Evolutionary conservation across 306 rosid genomes (phyloP), one percentile per base, ranked within the genome.

Genomic region (Alnus rubra): DNA sequence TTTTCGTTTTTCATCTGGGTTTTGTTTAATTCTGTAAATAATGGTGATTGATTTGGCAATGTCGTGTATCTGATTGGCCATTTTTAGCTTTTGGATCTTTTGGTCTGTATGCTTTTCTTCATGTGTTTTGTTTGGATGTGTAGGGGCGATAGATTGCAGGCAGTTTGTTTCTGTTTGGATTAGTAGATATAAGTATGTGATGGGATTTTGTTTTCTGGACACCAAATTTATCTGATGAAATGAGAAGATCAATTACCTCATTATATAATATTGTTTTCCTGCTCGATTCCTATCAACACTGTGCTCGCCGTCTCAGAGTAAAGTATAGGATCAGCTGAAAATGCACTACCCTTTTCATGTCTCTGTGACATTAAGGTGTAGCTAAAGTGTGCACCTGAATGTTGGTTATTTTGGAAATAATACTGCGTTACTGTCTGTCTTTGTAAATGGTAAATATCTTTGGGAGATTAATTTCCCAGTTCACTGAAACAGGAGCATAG

Each of bases 1-100:
- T 35, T 28, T 60, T 11, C 2, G 39, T 23, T 64, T 35, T 35
- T 58, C 30, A 19, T 23, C 64, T 23, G 64, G 33, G 33, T 58
- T 58, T 58, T 19, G 14, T 58, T 12, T 53, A 4, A 15, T 12
- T 12, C 5, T 62, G 18, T 62, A 35, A 65, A 37, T 39, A 19
- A 7, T 65, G 48, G 49, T 65, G 50, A 39, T 39, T 67, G 30
- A 67, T 67, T 67, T 67, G 13, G 49, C 31, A 67, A 67, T 67
- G 15, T 18, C 18, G 28, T 67, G 9, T 9, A 67, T 62, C 7
- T 67, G 28, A 16, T 67, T 39, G 50, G 37, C 13, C 71, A 67
- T 67, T 39, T 55, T 67, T 13, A 39, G 50, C 31, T 67, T 59
- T 23, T 67, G 50, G 30, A 39, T 18, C 18, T 16, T 3, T 37